Conservation (phyloP, 768 basidiomycete genomes). For the Rhodotorula toruloides region DNA sequence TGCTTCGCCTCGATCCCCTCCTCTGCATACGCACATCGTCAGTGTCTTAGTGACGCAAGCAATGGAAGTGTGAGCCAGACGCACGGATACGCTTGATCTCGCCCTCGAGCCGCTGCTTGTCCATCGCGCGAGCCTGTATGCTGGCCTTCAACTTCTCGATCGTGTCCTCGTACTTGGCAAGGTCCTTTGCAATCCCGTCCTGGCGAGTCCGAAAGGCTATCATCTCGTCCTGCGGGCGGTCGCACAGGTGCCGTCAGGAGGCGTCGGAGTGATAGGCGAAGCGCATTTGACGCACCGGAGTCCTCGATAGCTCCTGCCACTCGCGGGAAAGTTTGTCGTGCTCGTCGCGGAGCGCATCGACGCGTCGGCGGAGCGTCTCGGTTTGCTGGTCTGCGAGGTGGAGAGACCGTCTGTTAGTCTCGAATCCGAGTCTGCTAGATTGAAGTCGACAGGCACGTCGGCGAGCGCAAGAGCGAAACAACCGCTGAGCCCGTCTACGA, state of each 20-base stretch:
- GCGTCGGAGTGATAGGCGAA: neutral
- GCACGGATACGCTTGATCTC: constrained; percentile 47
- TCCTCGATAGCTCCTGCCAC: neutral
- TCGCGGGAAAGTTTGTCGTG: constrained; percentile 11
- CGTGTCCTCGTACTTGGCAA: constrained; percentile 42
- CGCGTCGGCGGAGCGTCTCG: constrained; percentile 12
- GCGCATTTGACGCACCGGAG: neutral
- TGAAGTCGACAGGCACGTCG: no score
- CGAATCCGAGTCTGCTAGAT: neutral
- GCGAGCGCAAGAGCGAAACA: neutral
- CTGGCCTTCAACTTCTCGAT: constrained; percentile 55
- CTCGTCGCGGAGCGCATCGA: constrained; percentile 33
- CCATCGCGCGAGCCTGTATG: constrained; percentile 30
- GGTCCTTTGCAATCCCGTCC: constrained; percentile 54
- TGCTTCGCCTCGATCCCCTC: constrained; percentile 60
- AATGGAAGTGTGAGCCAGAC: neutral
- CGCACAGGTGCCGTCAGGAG: neutral
- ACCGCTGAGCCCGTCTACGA: neutral
- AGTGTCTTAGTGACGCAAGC: neutral
- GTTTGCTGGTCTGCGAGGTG: neutral
- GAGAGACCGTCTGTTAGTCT: no score
- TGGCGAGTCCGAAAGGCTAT: constrained; percentile 56
- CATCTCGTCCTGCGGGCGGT: constrained; percentile 53
- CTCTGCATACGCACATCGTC: constrained; percentile 48
- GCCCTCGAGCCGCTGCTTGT: constrained; percentile 22